Evolutionary conservation across 257 asterid species (phyloP), one percentile per base, ranked within the genome.

Genomic region (Lycium barbarum): DNA sequence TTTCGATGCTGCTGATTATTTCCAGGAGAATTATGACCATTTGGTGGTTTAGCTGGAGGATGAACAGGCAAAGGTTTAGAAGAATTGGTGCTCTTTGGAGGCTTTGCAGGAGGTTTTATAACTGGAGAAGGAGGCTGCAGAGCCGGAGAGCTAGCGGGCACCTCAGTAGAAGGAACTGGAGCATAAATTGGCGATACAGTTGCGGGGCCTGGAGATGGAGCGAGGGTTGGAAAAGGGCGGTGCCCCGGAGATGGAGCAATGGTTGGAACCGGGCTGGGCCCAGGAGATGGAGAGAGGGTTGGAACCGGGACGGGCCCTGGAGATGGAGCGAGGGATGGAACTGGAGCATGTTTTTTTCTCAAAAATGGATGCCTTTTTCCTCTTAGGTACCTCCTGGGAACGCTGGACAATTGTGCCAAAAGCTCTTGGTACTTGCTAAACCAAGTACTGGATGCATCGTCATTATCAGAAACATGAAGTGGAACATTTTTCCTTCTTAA

Each of bases 321-420:
- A 71, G 57, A 71, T 43, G 36, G 57, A 10, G 79, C 79, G 3
- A 43, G 38, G 36, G 51, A 35, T 10, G 84, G 55, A 62, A 58
- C 84, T 8, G 68, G 83, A 54, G 79, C 67, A 81, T 65, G 67
- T 8, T n/a, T 14, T 53, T 67, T 13, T n/a, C 59, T 53, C 11
- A 54, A 72, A 33, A 17, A 83, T 35, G 47, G 83, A 57, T 17
- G 33, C 58, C 61, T 71, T 79, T 74, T 76, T 11, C 66, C 70
- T 83, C 96, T 86, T 80, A 96, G 91, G 87, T 88, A 87, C 89
- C 97, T 92, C 90, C 98, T 90, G 9, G 97, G 97, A 87, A 88
- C 84, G 20, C 83, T 22, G 36, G 87, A 76, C 90, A 89, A 87
- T 58, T 51, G 82, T 45, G 92, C 81, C 63, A 89, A 63, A 82